These are phyloP conservation scores for Prunus yedoensis DNA, from an alignment of 331 rosid genomes.

Conservation along the genomic window DNA sequence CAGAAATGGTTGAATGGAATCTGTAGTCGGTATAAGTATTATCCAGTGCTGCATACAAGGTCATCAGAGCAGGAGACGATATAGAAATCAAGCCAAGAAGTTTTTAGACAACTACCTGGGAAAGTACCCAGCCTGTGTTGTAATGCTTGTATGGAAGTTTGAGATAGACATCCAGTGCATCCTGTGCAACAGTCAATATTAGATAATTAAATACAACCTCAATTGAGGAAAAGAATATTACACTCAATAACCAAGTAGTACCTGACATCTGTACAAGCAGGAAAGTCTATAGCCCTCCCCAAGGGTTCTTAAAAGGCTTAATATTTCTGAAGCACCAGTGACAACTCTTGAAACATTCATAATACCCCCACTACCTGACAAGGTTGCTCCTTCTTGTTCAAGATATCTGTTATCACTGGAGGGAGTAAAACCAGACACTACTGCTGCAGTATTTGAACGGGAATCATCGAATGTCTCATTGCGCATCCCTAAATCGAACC, in stretches of 20 bases:
- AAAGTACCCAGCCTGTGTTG: slow-evolving; percentile 96
- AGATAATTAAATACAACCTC: not conserved
- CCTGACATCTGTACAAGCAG: slow-evolving; percentile 90
- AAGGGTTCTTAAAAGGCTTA: slow-evolving; percentile 73
- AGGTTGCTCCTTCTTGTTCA: slow-evolving; percentile 57
- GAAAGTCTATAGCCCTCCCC: slow-evolving; percentile 96
- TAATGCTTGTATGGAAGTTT: slow-evolving; percentile 93
- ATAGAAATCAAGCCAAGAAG: slow-evolving; percentile 14
- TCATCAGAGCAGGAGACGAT: slow-evolving; percentile 3
- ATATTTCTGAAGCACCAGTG: slow-evolving; percentile 67
- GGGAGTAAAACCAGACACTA: slow-evolving; percentile 55
- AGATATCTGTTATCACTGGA: slow-evolving; percentile 51
- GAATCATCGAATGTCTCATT: slow-evolving; percentile 75
- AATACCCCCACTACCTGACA: slow-evolving; percentile 46
- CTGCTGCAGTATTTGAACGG: slow-evolving; percentile 48
- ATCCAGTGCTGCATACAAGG: not conserved
- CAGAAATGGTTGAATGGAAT: not conserved
- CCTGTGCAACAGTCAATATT: slow-evolving; percentile 52
- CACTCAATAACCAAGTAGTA: slow-evolving; percentile 32
- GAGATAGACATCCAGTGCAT: slow-evolving; percentile 77
- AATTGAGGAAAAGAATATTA: slow-evolving; percentile 20
- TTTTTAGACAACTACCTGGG: slow-evolving; percentile 63
- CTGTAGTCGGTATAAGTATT: not conserved
- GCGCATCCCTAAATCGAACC: slow-evolving; percentile 53
- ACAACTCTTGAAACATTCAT: slow-evolving; percentile 57